These are phyloP conservation scores for Amauroascus niger DNA, from an alignment of 2,329 filamentous ascomycete species.

Conservation along the genomic window DNA sequence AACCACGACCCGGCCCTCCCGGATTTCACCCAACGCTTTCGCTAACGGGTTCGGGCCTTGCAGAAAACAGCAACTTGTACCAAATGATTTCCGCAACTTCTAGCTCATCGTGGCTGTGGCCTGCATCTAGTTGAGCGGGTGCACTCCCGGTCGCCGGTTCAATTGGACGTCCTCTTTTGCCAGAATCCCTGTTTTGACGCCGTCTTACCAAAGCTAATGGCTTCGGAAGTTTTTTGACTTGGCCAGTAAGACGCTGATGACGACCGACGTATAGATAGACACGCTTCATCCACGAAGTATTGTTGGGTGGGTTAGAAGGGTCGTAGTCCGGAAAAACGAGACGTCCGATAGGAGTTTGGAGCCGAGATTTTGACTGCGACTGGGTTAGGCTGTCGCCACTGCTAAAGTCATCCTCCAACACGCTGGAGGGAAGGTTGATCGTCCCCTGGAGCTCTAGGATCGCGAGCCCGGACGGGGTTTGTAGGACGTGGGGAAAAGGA, in stretches of 20 bases:
- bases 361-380: constrained; percentile 15
- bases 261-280: constrained; percentile 81
- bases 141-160: constrained; percentile 18
- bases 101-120: constrained; percentile 40
- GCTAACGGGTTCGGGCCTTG: constrained; percentile 69
- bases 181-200: constrained; percentile 25
- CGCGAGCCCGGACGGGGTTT: constrained; percentile 80
- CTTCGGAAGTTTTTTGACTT: constrained; percentile 75
- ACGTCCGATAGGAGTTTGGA: constrained; percentile 54
- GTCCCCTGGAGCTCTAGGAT: constrained; percentile 87
- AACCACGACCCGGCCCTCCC: neutral
- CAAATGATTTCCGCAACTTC: constrained; percentile 82
- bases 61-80: constrained; percentile 77
- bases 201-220: constrained; percentile 69
- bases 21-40: neutral
- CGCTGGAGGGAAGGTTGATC: constrained; percentile 57
- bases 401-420: constrained; percentile 24
- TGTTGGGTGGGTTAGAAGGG: constrained; percentile 36
- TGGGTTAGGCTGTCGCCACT: constrained; percentile 13
- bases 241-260: constrained; percentile 79
- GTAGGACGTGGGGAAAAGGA: constrained; percentile 70
- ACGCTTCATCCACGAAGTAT: constrained; percentile 73
- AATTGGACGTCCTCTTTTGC: constrained; percentile 2
- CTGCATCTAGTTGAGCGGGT: constrained; percentile 28
- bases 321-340: constrained; percentile 70